Percentiles rank a stretch among this genome's conserved stretches.
phyloP scores from a whole-genome alignment of 2,329 filamentous ascomycete genomes.

The Ilyonectria mors-panacis region DNA sequence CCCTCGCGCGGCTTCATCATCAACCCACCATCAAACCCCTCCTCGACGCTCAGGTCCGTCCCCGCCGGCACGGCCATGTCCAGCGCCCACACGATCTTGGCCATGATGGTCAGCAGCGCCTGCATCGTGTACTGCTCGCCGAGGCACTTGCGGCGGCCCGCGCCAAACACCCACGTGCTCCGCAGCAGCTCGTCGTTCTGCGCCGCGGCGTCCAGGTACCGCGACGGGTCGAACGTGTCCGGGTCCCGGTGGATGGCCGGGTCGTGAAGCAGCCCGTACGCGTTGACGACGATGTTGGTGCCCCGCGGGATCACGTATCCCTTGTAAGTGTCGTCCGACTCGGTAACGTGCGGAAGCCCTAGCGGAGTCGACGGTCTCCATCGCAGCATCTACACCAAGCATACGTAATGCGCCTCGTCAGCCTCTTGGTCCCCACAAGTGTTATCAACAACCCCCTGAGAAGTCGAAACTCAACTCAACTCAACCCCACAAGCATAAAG shows the following conservation, averaged over 20 bases:
- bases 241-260: slow-evolving; percentile 43
- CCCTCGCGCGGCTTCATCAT: slow-evolving; percentile 36
- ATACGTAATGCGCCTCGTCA: slow-evolving; percentile 23
- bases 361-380: slow-evolving; percentile 61
- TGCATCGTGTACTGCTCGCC: slow-evolving; percentile 65
- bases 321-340: slow-evolving; percentile 63
- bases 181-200: slow-evolving; percentile 34
- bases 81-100: slow-evolving; percentile 66
- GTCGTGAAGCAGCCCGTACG: slow-evolving; percentile 51
- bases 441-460: background rate
- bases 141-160: slow-evolving; percentile 63
- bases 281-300: slow-evolving; percentile 58
- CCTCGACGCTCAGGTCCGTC: slow-evolving; percentile 46
- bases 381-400: slow-evolving; percentile 43
- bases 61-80: slow-evolving; percentile 47
- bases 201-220: slow-evolving; percentile 41
- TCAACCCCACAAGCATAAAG: background rate
- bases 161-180: slow-evolving; percentile 61
- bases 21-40: slow-evolving; percentile 44
- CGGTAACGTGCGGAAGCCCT: slow-evolving; percentile 62
- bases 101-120: slow-evolving; percentile 56
- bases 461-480: background rate
- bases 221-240: slow-evolving; percentile 46
- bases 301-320: slow-evolving; percentile 65
- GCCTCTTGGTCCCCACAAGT: background rate